Evolutionary conservation across 371 early-diverging fungal species (phyloP), one percentile per base, ranked within the genome.

Genomic region (Zychaea mexicana): DNA sequence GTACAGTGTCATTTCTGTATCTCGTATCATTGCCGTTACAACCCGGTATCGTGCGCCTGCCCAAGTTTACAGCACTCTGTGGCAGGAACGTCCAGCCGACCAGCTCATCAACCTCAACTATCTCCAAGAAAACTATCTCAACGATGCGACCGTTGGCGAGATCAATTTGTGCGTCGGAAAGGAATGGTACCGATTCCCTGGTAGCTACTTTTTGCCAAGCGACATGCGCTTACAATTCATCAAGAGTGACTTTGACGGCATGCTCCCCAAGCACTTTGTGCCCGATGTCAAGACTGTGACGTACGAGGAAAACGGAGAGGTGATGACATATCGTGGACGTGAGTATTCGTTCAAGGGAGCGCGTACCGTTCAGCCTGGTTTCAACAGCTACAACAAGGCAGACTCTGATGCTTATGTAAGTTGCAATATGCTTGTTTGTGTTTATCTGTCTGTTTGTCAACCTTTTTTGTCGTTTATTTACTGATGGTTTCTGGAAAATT

Each of bases 171-270:
- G 97, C 72, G 81, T 96, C 45, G 97, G 94, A 31, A 91, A 90
- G 65, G 98, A 96, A 66, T 98, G 98, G 98, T 90, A 95, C 69
- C 79, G 96, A 21, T 97, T 95, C 75, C 96, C 96, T 0, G 86
- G 91, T 8, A 95, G 95, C 64, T 97, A 89, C 78, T 93, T 94
- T 67, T 72, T 97, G 22, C 97, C 95, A 1, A 72, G 77, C 22
- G 83, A 83, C 45, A 79, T 83, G 15, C 77, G 84, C 7, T 61
- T 93, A 30, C 82, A 79, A 42, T 86, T 90, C 59, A 68, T 92
- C 57, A 79, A 82, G 72, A 82, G 85, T 32, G 70, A 79, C 8
- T 92, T 89, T 66, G 74, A 76, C 17, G 92, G 92, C 26, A 81
- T 86, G 52, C 70, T 94, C 19, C 94, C 94, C 0, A 85, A 89